phyloP scores from a whole-genome alignment of 2,329 filamentous ascomycete genomes.

The Ascomycota sp. region DNA sequence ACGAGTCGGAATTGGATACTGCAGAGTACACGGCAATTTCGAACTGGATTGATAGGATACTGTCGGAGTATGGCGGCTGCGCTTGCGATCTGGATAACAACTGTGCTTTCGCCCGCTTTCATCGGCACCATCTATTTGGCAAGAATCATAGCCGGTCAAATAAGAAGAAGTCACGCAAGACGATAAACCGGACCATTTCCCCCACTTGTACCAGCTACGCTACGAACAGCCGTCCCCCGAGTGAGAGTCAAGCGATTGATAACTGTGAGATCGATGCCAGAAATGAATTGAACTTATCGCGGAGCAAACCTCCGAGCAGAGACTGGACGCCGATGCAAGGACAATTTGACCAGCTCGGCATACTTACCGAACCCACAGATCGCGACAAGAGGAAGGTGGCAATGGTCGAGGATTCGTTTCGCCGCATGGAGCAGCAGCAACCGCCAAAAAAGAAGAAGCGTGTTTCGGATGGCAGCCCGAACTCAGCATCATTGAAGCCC shows the following conservation, averaged over 20 bases:
- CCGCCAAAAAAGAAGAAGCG: slow-evolving; percentile 40
- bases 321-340: slow-evolving; percentile 41
- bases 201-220: slow-evolving; percentile 39
- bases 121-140: slow-evolving; percentile 28
- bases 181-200: slow-evolving; percentile 32
- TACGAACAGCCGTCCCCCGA: slow-evolving; percentile 39
- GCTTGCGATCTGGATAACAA: slow-evolving; percentile 44
- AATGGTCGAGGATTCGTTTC: slow-evolving; percentile 40
- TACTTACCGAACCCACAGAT: slow-evolving; percentile 40
- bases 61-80: slow-evolving; percentile 61
- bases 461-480: slow-evolving; percentile 27
- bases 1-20: slow-evolving; percentile 33
- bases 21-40: slow-evolving; percentile 37
- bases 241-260: slow-evolving; percentile 36
- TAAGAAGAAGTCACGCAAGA: slow-evolving; percentile 31
- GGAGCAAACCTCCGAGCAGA: slow-evolving; percentile 43
- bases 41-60: slow-evolving; percentile 43
- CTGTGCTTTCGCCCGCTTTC: slow-evolving; percentile 41
- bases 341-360: slow-evolving; percentile 34
- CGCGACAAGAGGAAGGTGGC: slow-evolving; percentile 45
- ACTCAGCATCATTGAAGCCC: slow-evolving; percentile 14
- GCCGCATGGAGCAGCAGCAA: slow-evolving; percentile 36
- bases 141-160: slow-evolving; percentile 19
- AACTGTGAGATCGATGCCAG: slow-evolving; percentile 27
- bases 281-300: slow-evolving; percentile 23